phyloP scores from a whole-genome alignment of 73 alveolate species.

The Paramecium tetraurelia region DNA sequence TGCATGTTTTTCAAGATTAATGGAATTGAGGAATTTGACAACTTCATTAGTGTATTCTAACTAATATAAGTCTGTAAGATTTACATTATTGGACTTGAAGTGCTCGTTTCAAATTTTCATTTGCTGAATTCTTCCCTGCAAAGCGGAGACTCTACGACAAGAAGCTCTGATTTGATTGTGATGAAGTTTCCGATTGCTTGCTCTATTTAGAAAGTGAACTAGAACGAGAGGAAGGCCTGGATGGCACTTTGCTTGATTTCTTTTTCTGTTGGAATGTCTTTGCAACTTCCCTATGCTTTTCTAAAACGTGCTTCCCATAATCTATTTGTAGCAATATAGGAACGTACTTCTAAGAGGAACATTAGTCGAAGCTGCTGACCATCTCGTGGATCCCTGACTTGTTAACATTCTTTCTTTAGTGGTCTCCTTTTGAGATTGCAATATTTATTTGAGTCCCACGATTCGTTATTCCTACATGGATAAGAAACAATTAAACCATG shows the following conservation, averaged over 20 bases:
- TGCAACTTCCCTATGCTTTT: slow-evolving; percentile 23
- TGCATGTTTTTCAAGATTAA: slow-evolving; percentile 2
- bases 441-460: neutral
- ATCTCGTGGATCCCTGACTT: slow-evolving; percentile 11
- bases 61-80: neutral
- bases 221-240: neutral
- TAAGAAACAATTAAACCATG: neutral
- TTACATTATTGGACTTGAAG: neutral
- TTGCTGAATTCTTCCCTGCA: neutral
- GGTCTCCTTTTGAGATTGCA: neutral
- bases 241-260: neutral
- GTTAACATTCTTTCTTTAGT: neutral
- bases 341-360: neutral
- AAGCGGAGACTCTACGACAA: neutral
- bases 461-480: neutral
- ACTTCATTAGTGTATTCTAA: slow-evolving; percentile 35
- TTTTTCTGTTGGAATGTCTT: neutral
- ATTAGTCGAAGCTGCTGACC: slow-evolving; percentile 36
- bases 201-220: neutral
- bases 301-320: neutral
- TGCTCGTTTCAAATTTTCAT: slow-evolving; percentile 19
- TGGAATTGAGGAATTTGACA: neutral
- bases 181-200: neutral
- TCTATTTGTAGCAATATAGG: neutral
- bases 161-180: neutral